Base-by-base conservation (phyloP, 75 land plant species). In the Ceratopteris richardii region DNA sequence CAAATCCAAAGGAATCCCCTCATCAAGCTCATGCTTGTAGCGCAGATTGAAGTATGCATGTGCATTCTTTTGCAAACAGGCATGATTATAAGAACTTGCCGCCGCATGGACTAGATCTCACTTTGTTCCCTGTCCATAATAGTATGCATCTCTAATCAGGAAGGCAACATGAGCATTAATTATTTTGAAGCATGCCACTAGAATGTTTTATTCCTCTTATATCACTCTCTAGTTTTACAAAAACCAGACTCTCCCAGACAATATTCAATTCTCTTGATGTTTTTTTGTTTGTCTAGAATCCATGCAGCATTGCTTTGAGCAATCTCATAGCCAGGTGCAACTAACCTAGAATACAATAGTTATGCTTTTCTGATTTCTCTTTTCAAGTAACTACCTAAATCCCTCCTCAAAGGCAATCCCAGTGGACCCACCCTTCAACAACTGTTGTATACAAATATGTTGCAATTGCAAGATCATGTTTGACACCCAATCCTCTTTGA, bases 221-320 rank as follows among this genome's bases (percentile, higher is more conserved):
- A 88, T 57, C 96, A 76, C 69, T 94, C 99, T 42, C 65, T 69
- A 61, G 84, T 83, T 17, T 81, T 77, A 67, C 99, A 94, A 29
- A 86, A 62, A n/a, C 96, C 96, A 47, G 81, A 76, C 64, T 81
- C 77, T 57, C 99, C 99, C 54, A 94, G 72, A 76, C 99, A 90
- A 57, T 80, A 65, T 33, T 82, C 88, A 0, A 0, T 66, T 79
- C 33, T 79, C 84, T 0, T 80, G 79, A 69, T 83, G 90, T 70
- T 78, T 94, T 58, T 76, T 68, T 83, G 90, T 69, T 80, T 94
- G 60, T 90, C 88, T 61, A 94, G 82, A 51, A 94, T 94, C 99
- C 99, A 94, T 30, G 99, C 99, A 44, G 99, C 99, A 80, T 90
- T 94, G 55, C 99, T 94, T 57, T 94, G 96, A 51, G 99, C 91